phyloP scores from a whole-genome alignment of 2,329 filamentous ascomycete species.

The Colletotrichum cuscutae region DNA sequence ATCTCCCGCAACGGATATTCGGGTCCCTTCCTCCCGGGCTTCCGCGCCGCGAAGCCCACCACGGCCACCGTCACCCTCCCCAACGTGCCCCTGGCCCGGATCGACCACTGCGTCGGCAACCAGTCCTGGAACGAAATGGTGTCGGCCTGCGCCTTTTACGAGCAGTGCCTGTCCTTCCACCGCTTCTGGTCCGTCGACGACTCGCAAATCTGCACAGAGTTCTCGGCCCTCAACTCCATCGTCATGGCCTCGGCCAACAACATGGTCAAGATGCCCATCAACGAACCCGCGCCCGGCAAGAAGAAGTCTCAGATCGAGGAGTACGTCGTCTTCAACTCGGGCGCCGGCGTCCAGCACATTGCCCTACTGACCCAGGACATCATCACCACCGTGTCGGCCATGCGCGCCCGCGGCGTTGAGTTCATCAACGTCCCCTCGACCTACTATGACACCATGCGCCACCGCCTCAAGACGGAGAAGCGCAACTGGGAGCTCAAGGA shows the following conservation, averaged over 20 bases:
- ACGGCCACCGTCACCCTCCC: constrained; percentile 63
- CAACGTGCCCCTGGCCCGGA: constrained; percentile 73
- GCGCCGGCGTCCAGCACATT: constrained; percentile 92
- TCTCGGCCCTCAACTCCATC: constrained; percentile 86
- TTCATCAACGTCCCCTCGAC: constrained; percentile 91
- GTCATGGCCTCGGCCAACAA: constrained; percentile 91
- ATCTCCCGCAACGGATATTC: constrained; percentile 76
- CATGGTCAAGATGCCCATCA: constrained; percentile 97
- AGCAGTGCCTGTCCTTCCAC: constrained; percentile 90
- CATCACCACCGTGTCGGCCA: constrained; percentile 77
- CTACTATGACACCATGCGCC: constrained; percentile 84
- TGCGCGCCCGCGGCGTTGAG: constrained; percentile 88
- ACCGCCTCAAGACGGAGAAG: constrained; percentile 74
- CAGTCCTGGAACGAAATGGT: constrained; percentile 94
- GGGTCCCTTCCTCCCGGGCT: constrained; percentile 87
- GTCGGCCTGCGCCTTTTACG: constrained; percentile 77
- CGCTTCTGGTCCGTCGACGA: constrained; percentile 98
- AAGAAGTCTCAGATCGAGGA: constrained; percentile 96
- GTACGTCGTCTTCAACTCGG: constrained; percentile 89
- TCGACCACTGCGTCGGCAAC: constrained; percentile 98
- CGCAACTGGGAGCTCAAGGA: constrained; percentile 75
- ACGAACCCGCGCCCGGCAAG: constrained; percentile 91
- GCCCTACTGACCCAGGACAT: constrained; percentile 87
- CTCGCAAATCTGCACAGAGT: constrained; percentile 91
- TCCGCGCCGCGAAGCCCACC: constrained; percentile 63